A percentile compares a stretch with the other conserved stretches of the same genome.
Evolutionary conservation across 1,284 basidiomycete genomes (phyloP).

Genomic region (Ceratobasidium sp.): DNA sequence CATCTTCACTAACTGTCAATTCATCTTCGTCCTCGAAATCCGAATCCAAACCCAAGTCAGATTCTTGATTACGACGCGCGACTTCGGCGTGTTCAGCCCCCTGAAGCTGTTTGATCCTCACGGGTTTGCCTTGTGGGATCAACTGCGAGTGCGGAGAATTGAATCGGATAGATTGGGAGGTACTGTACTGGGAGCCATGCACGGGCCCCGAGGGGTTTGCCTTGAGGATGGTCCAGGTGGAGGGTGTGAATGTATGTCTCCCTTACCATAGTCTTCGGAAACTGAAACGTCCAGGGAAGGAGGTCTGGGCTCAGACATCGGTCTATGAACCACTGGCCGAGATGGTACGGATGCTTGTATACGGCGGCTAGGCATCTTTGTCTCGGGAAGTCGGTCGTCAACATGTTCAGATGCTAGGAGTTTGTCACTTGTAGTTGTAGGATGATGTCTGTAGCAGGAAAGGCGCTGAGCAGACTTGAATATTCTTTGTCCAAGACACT

Average conservation of each 20-base stretch:
- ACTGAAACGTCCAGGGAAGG: constrained; percentile 4
- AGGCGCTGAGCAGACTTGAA: neutral
- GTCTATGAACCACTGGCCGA: constrained; percentile 9
- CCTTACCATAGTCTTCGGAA: neutral
- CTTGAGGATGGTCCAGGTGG: neutral
- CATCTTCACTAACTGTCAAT: constrained; percentile 46
- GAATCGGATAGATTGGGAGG: neutral
- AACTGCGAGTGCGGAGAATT: neutral
- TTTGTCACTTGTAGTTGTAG: neutral
- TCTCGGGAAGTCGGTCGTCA: neutral
- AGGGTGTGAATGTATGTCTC: neutral
- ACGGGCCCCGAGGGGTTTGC: constrained; percentile 8
- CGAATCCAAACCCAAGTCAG: constrained; percentile 22
- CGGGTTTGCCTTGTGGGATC: constrained; percentile 13
- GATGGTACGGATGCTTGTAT: neutral
- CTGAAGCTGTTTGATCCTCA: constrained; percentile 17
- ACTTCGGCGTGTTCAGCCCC: constrained; percentile 6
- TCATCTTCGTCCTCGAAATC: constrained; percentile 42
- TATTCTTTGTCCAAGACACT: neutral
- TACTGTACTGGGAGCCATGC: neutral
- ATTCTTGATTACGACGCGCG: neutral
- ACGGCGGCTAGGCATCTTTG: neutral
- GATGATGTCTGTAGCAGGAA: neutral
- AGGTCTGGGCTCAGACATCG: neutral
- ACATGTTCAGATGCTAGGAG: neutral